These are phyloP conservation scores for Ballota nigra DNA, from an alignment of 257 asterid species.

Conservation along the genomic window DNA sequence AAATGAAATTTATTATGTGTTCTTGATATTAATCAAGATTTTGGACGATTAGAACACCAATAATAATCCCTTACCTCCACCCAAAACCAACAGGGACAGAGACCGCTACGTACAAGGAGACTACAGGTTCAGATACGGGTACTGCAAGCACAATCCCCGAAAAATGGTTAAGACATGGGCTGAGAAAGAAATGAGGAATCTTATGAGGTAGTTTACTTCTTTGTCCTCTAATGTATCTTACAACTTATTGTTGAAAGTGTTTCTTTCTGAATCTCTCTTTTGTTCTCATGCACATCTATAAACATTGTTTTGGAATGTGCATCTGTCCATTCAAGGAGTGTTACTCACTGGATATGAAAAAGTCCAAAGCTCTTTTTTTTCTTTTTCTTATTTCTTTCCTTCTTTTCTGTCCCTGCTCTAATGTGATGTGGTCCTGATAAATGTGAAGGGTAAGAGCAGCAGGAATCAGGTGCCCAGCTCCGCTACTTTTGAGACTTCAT, in stretches of 20 bases:
- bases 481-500: slow-evolving; percentile 84
- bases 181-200: slow-evolving; percentile 98
- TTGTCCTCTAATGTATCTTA: background rate
- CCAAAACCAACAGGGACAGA: slow-evolving; percentile 72
- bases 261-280: background rate
- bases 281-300: background rate
- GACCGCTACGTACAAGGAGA: slow-evolving; percentile 98
- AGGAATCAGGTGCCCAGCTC: slow-evolving; percentile 89
- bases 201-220: slow-evolving; percentile 59
- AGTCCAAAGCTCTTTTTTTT: background rate
- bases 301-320: background rate
- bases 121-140: slow-evolving; percentile 82
- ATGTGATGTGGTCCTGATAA: slow-evolving; percentile 21
- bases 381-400: background rate
- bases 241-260: background rate
- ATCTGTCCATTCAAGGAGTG: background rate
- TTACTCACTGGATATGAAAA: background rate
- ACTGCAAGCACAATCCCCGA: slow-evolving; percentile 95
- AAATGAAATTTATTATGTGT: background rate
- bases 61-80: slow-evolving; percentile 3
- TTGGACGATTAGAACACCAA: background rate
- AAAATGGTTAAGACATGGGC: slow-evolving; percentile 99
- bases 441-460: slow-evolving; percentile 79
- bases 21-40: background rate
- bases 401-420: slow-evolving; percentile 1